phyloP scores from a whole-genome alignment of 2,329 filamentous ascomycete genomes.

The Hypoxylon sp. region DNA sequence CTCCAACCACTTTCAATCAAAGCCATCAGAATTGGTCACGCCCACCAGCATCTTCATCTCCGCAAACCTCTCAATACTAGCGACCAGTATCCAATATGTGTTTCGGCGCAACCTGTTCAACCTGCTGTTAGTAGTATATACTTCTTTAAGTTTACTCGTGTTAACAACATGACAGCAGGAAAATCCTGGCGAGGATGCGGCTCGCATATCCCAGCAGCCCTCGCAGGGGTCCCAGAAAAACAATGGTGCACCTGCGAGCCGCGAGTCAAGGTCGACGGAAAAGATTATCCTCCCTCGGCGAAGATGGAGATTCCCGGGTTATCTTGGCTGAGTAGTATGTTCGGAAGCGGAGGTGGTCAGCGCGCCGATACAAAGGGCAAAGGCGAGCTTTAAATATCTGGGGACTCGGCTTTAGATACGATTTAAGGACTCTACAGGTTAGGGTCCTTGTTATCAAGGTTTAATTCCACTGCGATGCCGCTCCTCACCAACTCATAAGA shows the following conservation, averaged over 20 bases:
- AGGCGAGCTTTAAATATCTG: slow-evolving; percentile 29
- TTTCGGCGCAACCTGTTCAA: slow-evolving; percentile 39
- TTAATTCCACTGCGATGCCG: slow-evolving; percentile 20
- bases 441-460: neutral
- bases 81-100: slow-evolving; percentile 36
- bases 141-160: neutral
- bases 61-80: slow-evolving; percentile 1
- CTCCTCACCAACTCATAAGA: slow-evolving; percentile 23
- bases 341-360: slow-evolving; percentile 36
- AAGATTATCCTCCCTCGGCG: slow-evolving; percentile 56
- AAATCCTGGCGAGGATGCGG: slow-evolving; percentile 61
- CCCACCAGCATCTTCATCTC: slow-evolving; percentile 1
- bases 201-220: slow-evolving; percentile 55
- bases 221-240: slow-evolving; percentile 53
- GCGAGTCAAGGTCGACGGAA: slow-evolving; percentile 54
- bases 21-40: slow-evolving; percentile 1
- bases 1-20: slow-evolving; percentile 1
- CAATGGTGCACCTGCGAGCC: slow-evolving; percentile 60
- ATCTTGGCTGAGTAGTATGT: slow-evolving; percentile 49
- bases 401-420: slow-evolving; percentile 3
- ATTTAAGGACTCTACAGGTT: too few species aligned
- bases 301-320: slow-evolving; percentile 51
- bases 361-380: slow-evolving; percentile 28
- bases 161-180: slow-evolving; percentile 49
- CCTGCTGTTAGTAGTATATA: slow-evolving; percentile 33